Evolutionary conservation across 2,329 filamentous ascomycete genomes (phyloP).

Genomic region (Sclerotinia borealis): DNA sequence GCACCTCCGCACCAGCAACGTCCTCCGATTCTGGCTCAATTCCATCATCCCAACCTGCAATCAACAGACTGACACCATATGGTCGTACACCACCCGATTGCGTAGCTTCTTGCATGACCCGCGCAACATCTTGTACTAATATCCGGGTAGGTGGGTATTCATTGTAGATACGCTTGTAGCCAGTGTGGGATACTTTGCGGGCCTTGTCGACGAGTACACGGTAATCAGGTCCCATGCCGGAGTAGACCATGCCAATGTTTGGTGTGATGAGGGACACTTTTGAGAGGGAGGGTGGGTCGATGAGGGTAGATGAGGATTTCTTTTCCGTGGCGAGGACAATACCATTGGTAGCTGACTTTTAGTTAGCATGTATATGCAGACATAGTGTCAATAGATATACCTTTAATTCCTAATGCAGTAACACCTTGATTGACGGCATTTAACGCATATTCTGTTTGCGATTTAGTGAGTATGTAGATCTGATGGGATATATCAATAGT

Average conservation of each 20-base stretch:
- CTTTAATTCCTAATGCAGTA: slow-evolving; percentile 97
- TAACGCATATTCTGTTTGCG: slow-evolving; percentile 80
- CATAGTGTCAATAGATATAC: slow-evolving; percentile 41
- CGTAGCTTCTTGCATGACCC: slow-evolving; percentile 98
- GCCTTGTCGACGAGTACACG: slow-evolving; percentile 95
- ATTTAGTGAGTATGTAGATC: slow-evolving; percentile 19
- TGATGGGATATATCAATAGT: slow-evolving; percentile 15
- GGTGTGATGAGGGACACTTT: slow-evolving; percentile 98
- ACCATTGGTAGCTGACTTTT: slow-evolving; percentile 77
- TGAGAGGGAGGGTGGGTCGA: slow-evolving; percentile 88
- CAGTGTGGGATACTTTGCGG: slow-evolving; percentile 95
- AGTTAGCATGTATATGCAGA: background rate
- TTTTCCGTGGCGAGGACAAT: slow-evolving; percentile 99
- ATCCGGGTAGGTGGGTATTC: slow-evolving; percentile 99
- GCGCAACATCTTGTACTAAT: slow-evolving; percentile 95
- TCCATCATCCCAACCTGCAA: slow-evolving; percentile 97
- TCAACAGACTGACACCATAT: slow-evolving; percentile 90
- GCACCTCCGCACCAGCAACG: slow-evolving; percentile 45
- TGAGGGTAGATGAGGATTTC: slow-evolving; percentile 96
- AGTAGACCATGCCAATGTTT: slow-evolving; percentile 99
- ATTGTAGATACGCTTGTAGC: slow-evolving; percentile 99
- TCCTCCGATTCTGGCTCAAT: slow-evolving; percentile 77
- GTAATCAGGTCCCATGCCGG: slow-evolving; percentile 98
- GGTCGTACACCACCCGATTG: slow-evolving; percentile 96
- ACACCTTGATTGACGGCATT: slow-evolving; percentile 99